Percentiles rank a stretch among this genome's conserved stretches.
Conservation (phyloP, 352 stramenopile species). For the Thalassiosira hispida region DNA sequence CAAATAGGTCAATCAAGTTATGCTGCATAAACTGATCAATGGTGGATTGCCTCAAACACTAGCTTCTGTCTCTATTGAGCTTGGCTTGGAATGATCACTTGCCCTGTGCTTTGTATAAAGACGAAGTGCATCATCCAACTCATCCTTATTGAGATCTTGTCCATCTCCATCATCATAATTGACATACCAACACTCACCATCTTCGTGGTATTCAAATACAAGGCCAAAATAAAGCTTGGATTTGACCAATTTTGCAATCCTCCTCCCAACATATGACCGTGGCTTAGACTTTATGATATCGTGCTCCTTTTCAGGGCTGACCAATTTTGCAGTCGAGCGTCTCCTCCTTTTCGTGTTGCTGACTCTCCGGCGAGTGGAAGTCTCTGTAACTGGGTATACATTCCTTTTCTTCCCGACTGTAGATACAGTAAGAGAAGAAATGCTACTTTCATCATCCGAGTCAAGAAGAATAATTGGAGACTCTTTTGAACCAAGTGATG, state of each 20-base stretch:
- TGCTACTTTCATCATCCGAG: conserved; percentile 11
- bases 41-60: not conserved
- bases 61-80: not conserved
- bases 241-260: not conserved
- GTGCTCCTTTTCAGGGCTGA: not conserved
- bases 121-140: not conserved
- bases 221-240: not conserved
- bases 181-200: not conserved
- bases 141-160: not conserved
- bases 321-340: not conserved
- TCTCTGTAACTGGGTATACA: not conserved
- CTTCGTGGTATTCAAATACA: not conserved
- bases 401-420: not conserved
- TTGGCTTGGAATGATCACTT: not conserved
- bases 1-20: too few species aligned
- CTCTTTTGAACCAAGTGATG: conserved; percentile 10
- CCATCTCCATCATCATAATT: too few species aligned
- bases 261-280: not conserved
- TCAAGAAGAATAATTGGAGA: conserved; percentile 3
- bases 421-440: conserved; percentile 4
- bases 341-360: not conserved
- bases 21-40: too few species aligned
- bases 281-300: not conserved
- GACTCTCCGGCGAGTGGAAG: not conserved
- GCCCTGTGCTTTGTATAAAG: too few species aligned